A percentile compares a stretch with the other conserved stretches of the same genome.
Evolutionary conservation across 192 early-diverging fungal genomes (phyloP).

Genomic region (Helicostylum pulchrum): DNA sequence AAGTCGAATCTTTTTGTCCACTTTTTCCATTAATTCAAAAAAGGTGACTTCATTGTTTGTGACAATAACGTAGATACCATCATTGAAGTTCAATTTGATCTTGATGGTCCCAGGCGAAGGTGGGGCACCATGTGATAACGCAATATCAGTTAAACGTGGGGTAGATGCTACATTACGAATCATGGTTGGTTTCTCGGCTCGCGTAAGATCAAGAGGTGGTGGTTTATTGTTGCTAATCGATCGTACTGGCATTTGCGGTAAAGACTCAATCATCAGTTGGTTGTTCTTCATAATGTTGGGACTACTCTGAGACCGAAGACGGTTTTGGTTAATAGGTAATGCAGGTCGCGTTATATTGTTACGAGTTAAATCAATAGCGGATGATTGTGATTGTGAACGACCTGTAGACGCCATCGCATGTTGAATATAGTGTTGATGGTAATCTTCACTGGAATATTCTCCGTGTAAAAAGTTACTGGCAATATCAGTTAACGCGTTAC

Average conservation of each 20-base stretch:
- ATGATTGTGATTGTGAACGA: slow-evolving; percentile 14
- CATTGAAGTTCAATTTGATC: slow-evolving; percentile 84
- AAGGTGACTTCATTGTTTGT: slow-evolving; percentile 72
- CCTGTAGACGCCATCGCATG: background rate
- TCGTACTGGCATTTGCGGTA: slow-evolving; percentile 9
- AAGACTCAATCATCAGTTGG: no score
- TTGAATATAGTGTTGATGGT: background rate
- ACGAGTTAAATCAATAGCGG: background rate
- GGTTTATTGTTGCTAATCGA: slow-evolving; percentile 6
- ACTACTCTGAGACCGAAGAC: slow-evolving; percentile 50
- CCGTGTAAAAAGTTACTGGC: background rate
- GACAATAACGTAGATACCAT: slow-evolving; percentile 87
- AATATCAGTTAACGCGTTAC: background rate
- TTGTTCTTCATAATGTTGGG: slow-evolving; percentile 47
- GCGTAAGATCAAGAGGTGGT: background rate
- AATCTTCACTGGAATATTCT: background rate
- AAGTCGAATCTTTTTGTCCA: slow-evolving; percentile 88
- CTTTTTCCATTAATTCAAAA: slow-evolving; percentile 70
- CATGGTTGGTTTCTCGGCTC: background rate
- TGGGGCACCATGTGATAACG: background rate
- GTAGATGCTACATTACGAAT: background rate
- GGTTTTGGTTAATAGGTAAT: slow-evolving; percentile 29
- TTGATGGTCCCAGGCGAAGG: slow-evolving; percentile 47
- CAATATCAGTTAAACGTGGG: background rate
- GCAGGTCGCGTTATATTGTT: background rate